phyloP scores from a whole-genome alignment of 78 protist genomes.

The Carpediemonas membranifera region DNA sequence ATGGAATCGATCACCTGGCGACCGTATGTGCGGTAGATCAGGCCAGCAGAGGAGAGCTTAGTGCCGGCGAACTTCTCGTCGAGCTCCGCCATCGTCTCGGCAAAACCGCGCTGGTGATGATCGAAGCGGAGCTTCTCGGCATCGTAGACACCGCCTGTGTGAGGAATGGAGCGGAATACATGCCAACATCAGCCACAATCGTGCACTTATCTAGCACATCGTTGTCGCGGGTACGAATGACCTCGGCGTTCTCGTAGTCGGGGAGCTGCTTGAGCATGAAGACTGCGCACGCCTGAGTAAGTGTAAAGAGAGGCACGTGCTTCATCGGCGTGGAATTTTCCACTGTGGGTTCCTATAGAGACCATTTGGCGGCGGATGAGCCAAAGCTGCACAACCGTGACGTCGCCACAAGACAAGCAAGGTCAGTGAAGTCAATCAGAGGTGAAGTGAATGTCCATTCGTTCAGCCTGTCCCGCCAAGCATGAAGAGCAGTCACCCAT shows the following conservation, averaged over 20 bases:
- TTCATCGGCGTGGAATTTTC: slow-evolving; percentile 76
- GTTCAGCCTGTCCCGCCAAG: no score
- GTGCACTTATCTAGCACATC: slow-evolving; percentile 23
- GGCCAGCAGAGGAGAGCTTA: slow-evolving; percentile 26
- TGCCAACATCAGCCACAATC: slow-evolving; percentile 69
- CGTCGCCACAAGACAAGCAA: no score
- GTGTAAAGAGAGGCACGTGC: slow-evolving; percentile 72
- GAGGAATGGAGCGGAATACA: no score
- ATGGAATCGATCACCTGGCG: slow-evolving; percentile 48
- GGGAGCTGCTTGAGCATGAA: slow-evolving; percentile 46
- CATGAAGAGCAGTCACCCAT: no score
- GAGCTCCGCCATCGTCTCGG: slow-evolving; percentile 19
- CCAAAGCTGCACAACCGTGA: no score
- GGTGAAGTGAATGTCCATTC: no score
- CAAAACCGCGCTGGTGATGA: slow-evolving; percentile 75
- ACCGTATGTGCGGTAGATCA: slow-evolving; percentile 54
- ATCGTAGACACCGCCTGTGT: slow-evolving; percentile 72
- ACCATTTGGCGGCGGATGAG: no score
- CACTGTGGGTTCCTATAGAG: slow-evolving; percentile 55
- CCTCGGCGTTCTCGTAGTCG: background rate
- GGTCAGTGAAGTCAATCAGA: no score
- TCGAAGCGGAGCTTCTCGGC: slow-evolving; percentile 46
- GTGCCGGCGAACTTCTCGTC: background rate
- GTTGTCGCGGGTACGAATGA: slow-evolving; percentile 59
- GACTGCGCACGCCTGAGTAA: no score